These are phyloP conservation scores for Solanum neorickii DNA, from an alignment of 257 asterid species.

Conservation along the genomic window DNA sequence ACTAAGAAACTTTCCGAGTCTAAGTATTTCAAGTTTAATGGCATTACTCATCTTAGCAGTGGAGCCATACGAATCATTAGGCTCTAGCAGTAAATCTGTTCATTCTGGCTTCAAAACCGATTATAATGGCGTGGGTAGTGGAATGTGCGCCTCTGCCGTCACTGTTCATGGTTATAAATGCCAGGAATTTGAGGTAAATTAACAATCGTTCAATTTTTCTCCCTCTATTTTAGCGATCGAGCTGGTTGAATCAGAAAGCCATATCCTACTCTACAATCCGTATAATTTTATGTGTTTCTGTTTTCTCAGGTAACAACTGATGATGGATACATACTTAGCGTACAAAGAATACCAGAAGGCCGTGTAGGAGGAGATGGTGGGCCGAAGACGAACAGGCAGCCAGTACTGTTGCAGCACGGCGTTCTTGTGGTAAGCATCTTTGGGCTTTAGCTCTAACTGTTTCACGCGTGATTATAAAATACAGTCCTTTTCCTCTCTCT, in stretches of 20 bases:
- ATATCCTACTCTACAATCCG: background rate
- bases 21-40: slow-evolving; percentile 2
- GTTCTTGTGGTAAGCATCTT: slow-evolving; percentile 49
- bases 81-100: slow-evolving; percentile 17
- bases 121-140: slow-evolving; percentile 3
- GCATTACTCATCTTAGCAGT: background rate
- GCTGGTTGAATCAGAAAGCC: background rate
- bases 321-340: slow-evolving; percentile 36
- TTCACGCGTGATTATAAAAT: background rate
- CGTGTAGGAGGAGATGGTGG: slow-evolving; percentile 5
- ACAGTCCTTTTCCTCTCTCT: background rate
- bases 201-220: too few species aligned
- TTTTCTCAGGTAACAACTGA: slow-evolving; percentile 24
- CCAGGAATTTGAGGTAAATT: slow-evolving; percentile 46
- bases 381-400: background rate
- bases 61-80: slow-evolving; percentile 18
- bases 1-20: background rate
- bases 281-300: background rate
- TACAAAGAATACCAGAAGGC: slow-evolving; percentile 35
- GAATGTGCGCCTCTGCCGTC: slow-evolving; percentile 47
- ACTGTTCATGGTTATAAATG: slow-evolving; percentile 50
- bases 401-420: slow-evolving; percentile 39
- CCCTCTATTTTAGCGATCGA: background rate
- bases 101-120: background rate
- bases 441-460: background rate